These are phyloP conservation scores for Tephrocybe sp. DNA, from an alignment of 768 basidiomycete species.

Conservation along the genomic window DNA sequence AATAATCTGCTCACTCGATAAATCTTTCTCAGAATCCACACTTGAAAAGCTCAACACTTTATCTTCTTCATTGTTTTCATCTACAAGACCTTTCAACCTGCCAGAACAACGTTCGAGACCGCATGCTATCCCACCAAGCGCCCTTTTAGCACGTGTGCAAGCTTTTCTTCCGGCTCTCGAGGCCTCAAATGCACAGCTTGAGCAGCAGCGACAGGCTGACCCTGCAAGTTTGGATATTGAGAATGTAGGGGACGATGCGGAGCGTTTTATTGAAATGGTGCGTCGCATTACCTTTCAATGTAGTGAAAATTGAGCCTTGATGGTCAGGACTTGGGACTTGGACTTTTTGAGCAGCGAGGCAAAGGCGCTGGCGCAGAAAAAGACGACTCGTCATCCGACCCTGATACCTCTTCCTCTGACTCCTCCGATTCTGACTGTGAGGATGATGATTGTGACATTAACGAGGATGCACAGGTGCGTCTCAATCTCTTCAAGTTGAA, in stretches of 20 bases:
- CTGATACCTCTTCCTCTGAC: slow-evolving; percentile 14
- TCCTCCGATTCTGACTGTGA: slow-evolving; percentile 22
- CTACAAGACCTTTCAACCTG: not conserved
- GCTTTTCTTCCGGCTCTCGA: slow-evolving; percentile 68
- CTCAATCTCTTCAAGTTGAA: no score
- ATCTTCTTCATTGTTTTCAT: not conserved
- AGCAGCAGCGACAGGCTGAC: slow-evolving; percentile 36
- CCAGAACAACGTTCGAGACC: slow-evolving; percentile 2
- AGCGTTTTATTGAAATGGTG: slow-evolving; percentile 69
- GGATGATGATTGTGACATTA: not conserved
- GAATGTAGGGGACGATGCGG: slow-evolving; percentile 46
- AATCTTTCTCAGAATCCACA: slow-evolving; percentile 8
- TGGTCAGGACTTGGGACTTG: slow-evolving; percentile 63
- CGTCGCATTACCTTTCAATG: slow-evolving; percentile 5
- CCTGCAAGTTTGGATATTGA: slow-evolving; percentile 73
- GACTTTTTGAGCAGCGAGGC: slow-evolving; percentile 51
- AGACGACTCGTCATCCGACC: slow-evolving; percentile 15
- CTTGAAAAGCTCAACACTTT: slow-evolving; percentile 14
- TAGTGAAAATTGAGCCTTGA: not conserved
- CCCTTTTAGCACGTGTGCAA: slow-evolving; percentile 62
- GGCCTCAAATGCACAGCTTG: slow-evolving; percentile 59
- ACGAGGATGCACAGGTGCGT: no score
- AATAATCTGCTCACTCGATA: not conserved
- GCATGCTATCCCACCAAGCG: slow-evolving; percentile 39
- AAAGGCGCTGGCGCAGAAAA: slow-evolving; percentile 6